A percentile compares a stretch with the other conserved stretches of the same genome.
Evolutionary conservation across 345 rosid genomes (phyloP).

Genomic region (Raphanus sativus): DNA sequence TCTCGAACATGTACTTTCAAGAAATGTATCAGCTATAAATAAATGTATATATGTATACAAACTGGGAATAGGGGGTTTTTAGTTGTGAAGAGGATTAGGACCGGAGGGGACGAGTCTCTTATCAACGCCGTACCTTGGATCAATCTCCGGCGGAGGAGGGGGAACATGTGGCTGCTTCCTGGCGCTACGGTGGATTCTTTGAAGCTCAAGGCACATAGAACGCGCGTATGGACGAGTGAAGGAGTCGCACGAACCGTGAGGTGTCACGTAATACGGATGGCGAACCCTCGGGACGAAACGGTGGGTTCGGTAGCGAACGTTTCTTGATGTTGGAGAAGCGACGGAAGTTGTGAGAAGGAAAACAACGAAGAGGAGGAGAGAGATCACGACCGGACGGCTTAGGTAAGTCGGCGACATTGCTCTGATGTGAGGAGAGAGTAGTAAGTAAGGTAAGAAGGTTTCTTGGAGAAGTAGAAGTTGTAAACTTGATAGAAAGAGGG

Average conservation of each 20-base stretch:
- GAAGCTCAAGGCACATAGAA: conserved; percentile 39
- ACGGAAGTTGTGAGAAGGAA: background rate
- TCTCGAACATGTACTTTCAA: background rate
- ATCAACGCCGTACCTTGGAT: conserved; percentile 74
- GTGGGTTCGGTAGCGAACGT: conserved; percentile 7
- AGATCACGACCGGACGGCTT: conserved; percentile 20
- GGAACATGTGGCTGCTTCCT: conserved; percentile 23
- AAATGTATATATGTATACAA: conserved; percentile 18
- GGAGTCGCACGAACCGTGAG: conserved; percentile 33
- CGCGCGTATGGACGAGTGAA: conserved; percentile 39
- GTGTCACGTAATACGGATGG: conserved; percentile 29
- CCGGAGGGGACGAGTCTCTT: conserved; percentile 91
- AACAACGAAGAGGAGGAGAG: conserved; percentile 13
- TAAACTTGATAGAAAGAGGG: conserved; percentile 23
- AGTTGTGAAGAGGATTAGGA: conserved; percentile 90
- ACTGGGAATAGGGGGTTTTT: conserved; percentile 1
- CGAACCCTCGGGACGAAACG: conserved; percentile 18
- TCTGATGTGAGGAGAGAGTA: conserved; percentile 2
- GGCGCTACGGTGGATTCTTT: conserved; percentile 29
- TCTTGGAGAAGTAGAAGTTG: conserved; percentile 1
- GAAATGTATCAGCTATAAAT: background rate
- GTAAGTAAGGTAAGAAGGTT: background rate
- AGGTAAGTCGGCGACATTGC: conserved; percentile 20
- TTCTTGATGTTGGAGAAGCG: conserved; percentile 23
- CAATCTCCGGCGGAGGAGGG: conserved; percentile 52